These are phyloP conservation scores for Fusarium nisikadoi DNA, from an alignment of 2,329 filamentous ascomycete species.

Conservation along the genomic window DNA sequence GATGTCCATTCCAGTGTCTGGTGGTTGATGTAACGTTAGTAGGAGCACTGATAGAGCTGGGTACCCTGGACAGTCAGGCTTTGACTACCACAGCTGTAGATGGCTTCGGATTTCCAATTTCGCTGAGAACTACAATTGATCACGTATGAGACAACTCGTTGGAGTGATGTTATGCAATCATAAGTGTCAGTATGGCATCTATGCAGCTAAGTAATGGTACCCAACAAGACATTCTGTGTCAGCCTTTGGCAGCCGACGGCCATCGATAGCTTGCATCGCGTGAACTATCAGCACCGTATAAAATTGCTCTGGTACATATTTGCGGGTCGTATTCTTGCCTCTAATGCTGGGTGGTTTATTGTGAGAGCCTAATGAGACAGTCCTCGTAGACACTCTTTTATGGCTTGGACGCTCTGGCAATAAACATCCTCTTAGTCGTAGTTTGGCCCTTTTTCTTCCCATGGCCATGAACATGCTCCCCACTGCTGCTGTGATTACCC, in stretches of 20 bases:
- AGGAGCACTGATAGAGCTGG: neutral
- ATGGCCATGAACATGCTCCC: slow-evolving; percentile 11
- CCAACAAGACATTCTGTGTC: neutral
- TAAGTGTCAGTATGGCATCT: neutral
- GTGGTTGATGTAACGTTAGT: neutral
- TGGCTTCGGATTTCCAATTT: neutral
- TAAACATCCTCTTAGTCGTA: slow-evolving; percentile 48
- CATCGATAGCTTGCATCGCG: neutral
- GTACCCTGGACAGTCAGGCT: neutral
- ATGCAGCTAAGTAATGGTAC: neutral
- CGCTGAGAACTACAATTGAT: neutral
- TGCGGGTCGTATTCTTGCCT: neutral
- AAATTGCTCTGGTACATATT: neutral
- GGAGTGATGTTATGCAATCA: no score
- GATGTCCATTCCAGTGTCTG: slow-evolving; percentile 24
- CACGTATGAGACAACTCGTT: neutral
- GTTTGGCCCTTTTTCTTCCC: slow-evolving; percentile 2
- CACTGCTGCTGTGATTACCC: slow-evolving; percentile 10
- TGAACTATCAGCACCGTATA: neutral
- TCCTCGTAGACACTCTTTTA: neutral
- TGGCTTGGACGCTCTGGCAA: slow-evolving; percentile 61
- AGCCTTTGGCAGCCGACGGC: neutral
- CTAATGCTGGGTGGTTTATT: neutral
- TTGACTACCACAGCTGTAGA: neutral
- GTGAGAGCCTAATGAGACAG: neutral